These are phyloP conservation scores for Cryptococcus floricola DNA, from an alignment of 1,284 basidiomycete genomes.

Conservation along the genomic window DNA sequence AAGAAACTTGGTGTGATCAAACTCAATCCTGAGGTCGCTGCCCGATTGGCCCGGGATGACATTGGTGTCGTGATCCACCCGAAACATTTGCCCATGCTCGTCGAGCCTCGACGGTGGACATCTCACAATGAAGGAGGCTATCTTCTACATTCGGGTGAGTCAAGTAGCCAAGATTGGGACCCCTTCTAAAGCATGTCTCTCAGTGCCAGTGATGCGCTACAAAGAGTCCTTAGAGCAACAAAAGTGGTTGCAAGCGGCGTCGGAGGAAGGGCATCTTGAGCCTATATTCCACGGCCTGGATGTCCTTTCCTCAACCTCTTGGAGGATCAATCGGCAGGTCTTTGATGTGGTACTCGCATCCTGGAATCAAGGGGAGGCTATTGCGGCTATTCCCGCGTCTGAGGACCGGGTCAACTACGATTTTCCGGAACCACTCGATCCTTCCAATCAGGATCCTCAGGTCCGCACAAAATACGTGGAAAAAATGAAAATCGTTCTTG, in stretches of 20 bases:
- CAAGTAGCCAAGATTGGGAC: not conserved
- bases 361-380: constrained; percentile 77
- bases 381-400: constrained; percentile 73
- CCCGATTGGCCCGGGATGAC: constrained; percentile 72
- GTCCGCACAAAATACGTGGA: constrained; percentile 61
- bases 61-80: constrained; percentile 79
- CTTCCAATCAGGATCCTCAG: constrained; percentile 64
- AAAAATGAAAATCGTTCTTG: constrained; percentile 60
- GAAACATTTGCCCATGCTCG: constrained; percentile 92
- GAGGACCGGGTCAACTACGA: constrained; percentile 30
- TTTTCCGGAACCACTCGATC: constrained; percentile 60
- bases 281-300: constrained; percentile 85
- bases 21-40: constrained; percentile 75
- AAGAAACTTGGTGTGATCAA: constrained; percentile 87
- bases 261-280: constrained; percentile 71
- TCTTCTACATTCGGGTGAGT: constrained; percentile 67
- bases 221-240: constrained; percentile 87
- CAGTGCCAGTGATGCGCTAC: constrained; percentile 80
- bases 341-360: constrained; percentile 68
- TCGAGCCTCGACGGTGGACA: constrained; percentile 85
- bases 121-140: constrained; percentile 79
- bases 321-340: constrained; percentile 77
- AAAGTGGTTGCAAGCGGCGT: constrained; percentile 73
- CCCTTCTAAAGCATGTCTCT: not conserved
- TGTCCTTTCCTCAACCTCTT: constrained; percentile 84